These are phyloP conservation scores for Amanita muscaria DNA, from an alignment of 768 basidiomycete genomes.

Conservation along the genomic window DNA sequence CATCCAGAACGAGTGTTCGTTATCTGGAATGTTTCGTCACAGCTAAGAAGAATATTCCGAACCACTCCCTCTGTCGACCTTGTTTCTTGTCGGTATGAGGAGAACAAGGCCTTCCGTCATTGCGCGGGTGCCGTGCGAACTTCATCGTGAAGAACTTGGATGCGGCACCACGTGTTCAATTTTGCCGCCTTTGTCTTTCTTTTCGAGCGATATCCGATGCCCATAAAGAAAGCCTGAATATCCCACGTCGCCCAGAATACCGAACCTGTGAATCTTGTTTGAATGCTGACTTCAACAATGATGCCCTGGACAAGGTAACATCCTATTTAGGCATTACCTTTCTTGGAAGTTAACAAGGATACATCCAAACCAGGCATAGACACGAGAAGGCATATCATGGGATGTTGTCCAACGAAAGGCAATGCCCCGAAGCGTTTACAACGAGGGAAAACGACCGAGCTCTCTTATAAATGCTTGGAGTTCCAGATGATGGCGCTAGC, in stretches of 20 bases:
- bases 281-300: not conserved
- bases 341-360: conserved; percentile 7
- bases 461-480: conserved; percentile 3
- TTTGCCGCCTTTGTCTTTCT: not conserved
- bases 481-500: conserved; percentile 10
- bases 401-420: not conserved
- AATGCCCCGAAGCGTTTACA: not conserved
- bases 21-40: too few species aligned
- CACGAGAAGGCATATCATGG: not conserved
- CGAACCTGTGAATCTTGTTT: not conserved
- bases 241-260: conserved; percentile 3
- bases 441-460: conserved; percentile 1
- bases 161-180: too few species aligned
- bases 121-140: too few species aligned
- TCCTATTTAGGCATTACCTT: not conserved
- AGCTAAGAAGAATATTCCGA: too few species aligned
- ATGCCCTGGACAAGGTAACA: not conserved
- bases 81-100: too few species aligned
- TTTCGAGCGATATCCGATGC: not conserved
- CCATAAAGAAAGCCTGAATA: not conserved
- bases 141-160: too few species aligned
- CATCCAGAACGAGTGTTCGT: too few species aligned
- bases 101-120: too few species aligned
- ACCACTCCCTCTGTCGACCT: too few species aligned
- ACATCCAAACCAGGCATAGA: conserved; percentile 3